phyloP scores from a whole-genome alignment of 345 rosid species.

The Syzygium aromaticum region DNA sequence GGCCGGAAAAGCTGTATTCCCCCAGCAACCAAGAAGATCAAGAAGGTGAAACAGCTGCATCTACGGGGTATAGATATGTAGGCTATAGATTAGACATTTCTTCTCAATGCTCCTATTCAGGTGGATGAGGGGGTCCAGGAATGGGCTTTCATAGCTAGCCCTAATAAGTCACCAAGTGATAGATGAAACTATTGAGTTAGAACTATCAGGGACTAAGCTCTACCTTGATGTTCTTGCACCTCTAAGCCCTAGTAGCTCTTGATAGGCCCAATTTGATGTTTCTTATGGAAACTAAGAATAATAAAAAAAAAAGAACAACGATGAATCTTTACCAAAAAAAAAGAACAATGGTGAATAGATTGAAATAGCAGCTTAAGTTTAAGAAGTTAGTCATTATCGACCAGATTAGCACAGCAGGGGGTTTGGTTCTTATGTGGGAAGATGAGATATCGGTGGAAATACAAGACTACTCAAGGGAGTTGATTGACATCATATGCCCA shows the following conservation, averaged over 20 bases:
- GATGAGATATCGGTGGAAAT: neutral
- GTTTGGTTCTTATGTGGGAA: neutral
- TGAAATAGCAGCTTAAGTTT: neutral
- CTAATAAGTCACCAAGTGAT: neutral
- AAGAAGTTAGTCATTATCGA: neutral
- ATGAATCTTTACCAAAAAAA: too few species aligned
- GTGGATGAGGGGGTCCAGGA: neutral
- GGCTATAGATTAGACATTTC: neutral
- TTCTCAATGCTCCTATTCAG: accelerated
- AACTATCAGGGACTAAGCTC: accelerated
- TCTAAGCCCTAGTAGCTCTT: neutral
- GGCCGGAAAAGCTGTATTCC: accelerated
- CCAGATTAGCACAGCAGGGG: neutral
- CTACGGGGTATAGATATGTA: neutral
- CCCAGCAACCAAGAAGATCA: neutral
- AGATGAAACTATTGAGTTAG: neutral
- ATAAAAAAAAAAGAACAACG: too few species aligned
- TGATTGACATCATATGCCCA: neutral
- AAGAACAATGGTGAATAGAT: too few species aligned
- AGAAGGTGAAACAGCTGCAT: too few species aligned
- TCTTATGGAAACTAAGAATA: too few species aligned
- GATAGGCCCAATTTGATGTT: too few species aligned
- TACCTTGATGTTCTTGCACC: accelerated
- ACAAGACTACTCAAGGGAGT: neutral
- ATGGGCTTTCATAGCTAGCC: neutral